Evolutionary conservation across 495 filamentous ascomycete species (phyloP).

Genomic region (Penicillium paxilli): DNA sequence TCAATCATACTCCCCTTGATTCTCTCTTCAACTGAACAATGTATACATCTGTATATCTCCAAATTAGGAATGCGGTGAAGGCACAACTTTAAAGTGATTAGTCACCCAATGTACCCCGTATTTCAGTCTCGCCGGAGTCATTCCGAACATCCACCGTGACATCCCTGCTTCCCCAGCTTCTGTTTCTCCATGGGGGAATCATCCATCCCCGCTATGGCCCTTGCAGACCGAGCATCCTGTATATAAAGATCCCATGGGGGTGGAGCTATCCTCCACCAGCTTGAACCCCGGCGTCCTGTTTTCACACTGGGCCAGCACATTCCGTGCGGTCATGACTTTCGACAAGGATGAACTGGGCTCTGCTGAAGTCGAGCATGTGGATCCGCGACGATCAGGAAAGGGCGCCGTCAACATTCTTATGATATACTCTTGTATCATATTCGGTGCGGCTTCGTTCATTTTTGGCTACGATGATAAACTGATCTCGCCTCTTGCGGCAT

Average conservation of each 20-base stretch:
- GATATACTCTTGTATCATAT: constrained; percentile 32
- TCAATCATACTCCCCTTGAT: no score
- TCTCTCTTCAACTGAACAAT: no score
- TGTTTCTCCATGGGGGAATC: constrained; percentile 21
- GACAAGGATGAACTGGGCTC: constrained; percentile 6
- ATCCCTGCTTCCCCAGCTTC: constrained; percentile 8
- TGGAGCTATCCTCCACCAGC: not conserved
- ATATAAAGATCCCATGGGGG: constrained; percentile 8
- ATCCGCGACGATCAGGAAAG: constrained; percentile 10
- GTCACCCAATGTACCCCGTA: not conserved
- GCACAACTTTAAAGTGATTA: not conserved
- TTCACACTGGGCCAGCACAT: constrained; percentile 1
- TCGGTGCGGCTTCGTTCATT: constrained; percentile 38
- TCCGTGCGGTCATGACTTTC: constrained; percentile 10
- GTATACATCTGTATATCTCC: no score
- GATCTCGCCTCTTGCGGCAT: constrained; percentile 40
- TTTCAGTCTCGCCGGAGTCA: not conserved
- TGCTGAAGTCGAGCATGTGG: constrained; percentile 24
- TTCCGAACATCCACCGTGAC: not conserved
- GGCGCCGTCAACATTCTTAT: constrained; percentile 29
- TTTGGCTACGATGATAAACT: constrained; percentile 44
- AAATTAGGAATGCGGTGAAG: not conserved
- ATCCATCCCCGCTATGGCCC: constrained; percentile 4
- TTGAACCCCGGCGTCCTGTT: constrained; percentile 6
- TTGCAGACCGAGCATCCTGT: not conserved